Evolutionary conservation across 2,329 filamentous ascomycete species (phyloP), one percentile per base, ranked within the genome.

Genomic region (Ciborinia camelliae): DNA sequence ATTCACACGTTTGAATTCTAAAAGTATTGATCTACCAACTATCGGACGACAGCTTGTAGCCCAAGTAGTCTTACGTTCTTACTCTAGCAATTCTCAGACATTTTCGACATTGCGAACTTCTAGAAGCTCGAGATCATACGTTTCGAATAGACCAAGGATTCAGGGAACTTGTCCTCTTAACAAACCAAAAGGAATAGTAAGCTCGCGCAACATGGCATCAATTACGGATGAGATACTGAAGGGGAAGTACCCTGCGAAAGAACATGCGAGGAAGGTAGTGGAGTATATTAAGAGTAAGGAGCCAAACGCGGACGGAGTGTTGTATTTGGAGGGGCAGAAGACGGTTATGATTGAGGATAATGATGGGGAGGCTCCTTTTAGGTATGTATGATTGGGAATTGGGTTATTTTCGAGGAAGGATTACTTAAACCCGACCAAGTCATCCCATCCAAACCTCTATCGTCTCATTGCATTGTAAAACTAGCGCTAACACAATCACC

Each of bases 241-340:
- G 79, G 84, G 82, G 69, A 89, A 88, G 74, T 89, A 89, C 76
- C 95, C 95, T 30, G 94, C 90, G 72, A 98, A 97, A 80, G 82
- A 84, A 35, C 95, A 99, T 77, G 92, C 90, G 66, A 85, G 85
- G 71, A 88, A 89, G 67, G 93, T 98, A n/a, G 90, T 88, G 65
- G 86, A 91, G 66, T 89, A 88, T 76, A 88, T 98, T 68, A 83
- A 84, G 63, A 80, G 84, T 67, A 86, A 90, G 74, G 79, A 87
- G 48, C 86, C 89, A 39, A 82, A 85, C 68, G 82, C 81, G 64
- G 83, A 80, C 39, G 93, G 92, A 55, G 82, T 94, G 23, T 83
- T 99, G 65, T 99, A 97, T 75, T 82, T 98, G 53, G 94, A 98
- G 80, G 90, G 88, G 62, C 90, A 93, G 74, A 86, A 89, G 76